Percentiles rank a stretch among this genome's conserved stretches.
These are phyloP conservation scores for Cryptomeria japonica DNA, from an alignment of 75 land plant genomes.

Conservation along the genomic window DNA sequence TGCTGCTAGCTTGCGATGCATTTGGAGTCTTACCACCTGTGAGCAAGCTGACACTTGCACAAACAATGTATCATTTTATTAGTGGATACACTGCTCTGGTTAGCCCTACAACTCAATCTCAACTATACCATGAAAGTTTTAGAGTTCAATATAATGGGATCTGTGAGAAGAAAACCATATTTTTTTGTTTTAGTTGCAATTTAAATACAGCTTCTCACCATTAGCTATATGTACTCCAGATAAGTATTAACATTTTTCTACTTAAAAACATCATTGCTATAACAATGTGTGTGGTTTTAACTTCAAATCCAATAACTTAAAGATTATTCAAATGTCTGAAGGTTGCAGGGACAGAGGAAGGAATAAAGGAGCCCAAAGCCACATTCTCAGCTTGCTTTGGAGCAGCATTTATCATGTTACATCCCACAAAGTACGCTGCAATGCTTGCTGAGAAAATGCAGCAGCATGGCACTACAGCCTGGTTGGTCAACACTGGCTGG, in stretches of 20 bases:
- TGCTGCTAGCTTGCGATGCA: slow-evolving; percentile 48
- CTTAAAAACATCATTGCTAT: background rate
- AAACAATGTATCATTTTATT: slow-evolving; percentile 57
- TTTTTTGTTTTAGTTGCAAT: background rate
- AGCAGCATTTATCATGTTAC: slow-evolving; percentile 39
- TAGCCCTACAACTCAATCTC: background rate
- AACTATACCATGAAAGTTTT: background rate
- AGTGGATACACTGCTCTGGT: slow-evolving; percentile 54
- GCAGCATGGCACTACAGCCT: slow-evolving; percentile 36
- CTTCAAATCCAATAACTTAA: background rate
- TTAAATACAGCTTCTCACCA: too few relatives aligned
- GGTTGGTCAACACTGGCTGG: slow-evolving; percentile 48
- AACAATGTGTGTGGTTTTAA: background rate
- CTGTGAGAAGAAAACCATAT: background rate
- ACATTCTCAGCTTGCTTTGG: slow-evolving; percentile 43
- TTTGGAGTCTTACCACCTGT: slow-evolving; percentile 51
- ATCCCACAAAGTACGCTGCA: slow-evolving; percentile 39
- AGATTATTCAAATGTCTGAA: background rate
- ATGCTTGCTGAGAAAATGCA: slow-evolving; percentile 43
- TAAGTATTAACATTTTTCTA: background rate
- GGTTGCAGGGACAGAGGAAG: slow-evolving; percentile 46
- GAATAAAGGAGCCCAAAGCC: slow-evolving; percentile 31
- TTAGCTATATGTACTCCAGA: background rate
- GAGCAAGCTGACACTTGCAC: slow-evolving; percentile 44
- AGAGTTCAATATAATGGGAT: background rate